Evolutionary conservation across 495 filamentous ascomycete genomes (phyloP).

Genomic region (Penicillium desertorum): DNA sequence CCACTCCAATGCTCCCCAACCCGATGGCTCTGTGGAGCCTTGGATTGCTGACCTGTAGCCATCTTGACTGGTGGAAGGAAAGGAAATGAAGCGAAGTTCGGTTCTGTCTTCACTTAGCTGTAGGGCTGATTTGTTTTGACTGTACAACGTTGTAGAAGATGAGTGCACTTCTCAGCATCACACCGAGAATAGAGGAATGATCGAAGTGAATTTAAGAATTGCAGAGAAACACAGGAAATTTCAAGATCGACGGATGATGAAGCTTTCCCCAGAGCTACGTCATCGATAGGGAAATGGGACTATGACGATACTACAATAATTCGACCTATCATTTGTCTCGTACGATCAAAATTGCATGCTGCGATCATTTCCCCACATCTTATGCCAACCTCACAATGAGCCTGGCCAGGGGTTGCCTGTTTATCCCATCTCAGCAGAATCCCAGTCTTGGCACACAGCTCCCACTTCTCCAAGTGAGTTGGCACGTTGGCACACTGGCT

Average conservation of each 20-base stretch:
- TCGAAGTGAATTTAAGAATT: background rate
- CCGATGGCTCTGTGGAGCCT: slow-evolving; percentile 29
- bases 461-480: no score
- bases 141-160: background rate
- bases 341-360: background rate
- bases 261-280: slow-evolving; percentile 23
- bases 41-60: slow-evolving; percentile 21
- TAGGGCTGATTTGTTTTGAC: background rate
- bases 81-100: background rate
- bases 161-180: slow-evolving; percentile 2
- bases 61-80: slow-evolving; percentile 13
- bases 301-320: slow-evolving; percentile 22
- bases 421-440: no score
- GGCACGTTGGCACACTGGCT: no score
- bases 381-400: background rate
- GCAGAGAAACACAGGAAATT: background rate
- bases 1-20: slow-evolving; percentile 48
- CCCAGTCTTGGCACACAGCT: no score
- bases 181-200: background rate
- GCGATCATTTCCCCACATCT: slow-evolving; percentile 14
- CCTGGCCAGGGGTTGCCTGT: slow-evolving; percentile 1
- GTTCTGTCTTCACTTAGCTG: background rate
- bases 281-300: slow-evolving; percentile 24
- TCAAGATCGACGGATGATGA: background rate
- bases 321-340: slow-evolving; percentile 13